Percentiles rank a stretch among this genome's conserved stretches.
Evolutionary conservation across 768 basidiomycete genomes (phyloP).

Genomic region (Boletus tylopilopsis): DNA sequence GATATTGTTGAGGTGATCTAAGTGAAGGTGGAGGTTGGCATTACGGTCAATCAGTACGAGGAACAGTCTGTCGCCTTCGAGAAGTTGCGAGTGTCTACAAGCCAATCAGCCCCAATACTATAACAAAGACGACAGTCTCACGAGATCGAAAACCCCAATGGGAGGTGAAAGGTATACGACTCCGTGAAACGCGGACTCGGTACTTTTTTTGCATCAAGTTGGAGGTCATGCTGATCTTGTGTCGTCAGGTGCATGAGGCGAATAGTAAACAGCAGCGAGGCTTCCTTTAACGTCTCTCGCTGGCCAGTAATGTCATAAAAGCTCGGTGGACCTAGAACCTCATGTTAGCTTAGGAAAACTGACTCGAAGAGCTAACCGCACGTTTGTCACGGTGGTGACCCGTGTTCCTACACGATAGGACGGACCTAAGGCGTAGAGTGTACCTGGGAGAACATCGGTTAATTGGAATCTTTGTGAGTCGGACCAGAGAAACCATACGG

Average conservation of each 20-base stretch:
- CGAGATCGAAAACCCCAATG: slow-evolving; percentile 23
- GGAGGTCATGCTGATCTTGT: slow-evolving; percentile 29
- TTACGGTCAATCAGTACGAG: slow-evolving; percentile 36
- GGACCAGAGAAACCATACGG: slow-evolving; percentile 7
- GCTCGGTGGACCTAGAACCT: slow-evolving; percentile 8
- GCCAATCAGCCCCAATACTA: background rate
- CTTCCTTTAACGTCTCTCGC: slow-evolving; percentile 16
- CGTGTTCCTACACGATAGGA: background rate
- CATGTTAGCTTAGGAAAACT: background rate
- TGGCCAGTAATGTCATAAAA: slow-evolving; percentile 19
- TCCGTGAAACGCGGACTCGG: slow-evolving; percentile 26
- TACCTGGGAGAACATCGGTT: slow-evolving; percentile 6
- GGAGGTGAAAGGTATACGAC: slow-evolving; percentile 23
- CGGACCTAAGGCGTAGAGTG: slow-evolving; percentile 14
- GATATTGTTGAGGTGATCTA: slow-evolving; percentile 35
- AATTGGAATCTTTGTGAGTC: background rate
- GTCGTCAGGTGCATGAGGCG: slow-evolving; percentile 29
- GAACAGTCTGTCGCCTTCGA: slow-evolving; percentile 38
- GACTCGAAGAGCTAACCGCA: background rate
- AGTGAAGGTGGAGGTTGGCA: slow-evolving; percentile 34
- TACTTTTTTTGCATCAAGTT: slow-evolving; percentile 18
- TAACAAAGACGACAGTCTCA: slow-evolving; percentile 3
- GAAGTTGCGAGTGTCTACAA: slow-evolving; percentile 37
- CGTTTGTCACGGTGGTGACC: background rate
- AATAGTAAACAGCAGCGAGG: slow-evolving; percentile 23